phyloP scores from a whole-genome alignment of 345 rosid genomes.

The Eucalyptus cloeziana region DNA sequence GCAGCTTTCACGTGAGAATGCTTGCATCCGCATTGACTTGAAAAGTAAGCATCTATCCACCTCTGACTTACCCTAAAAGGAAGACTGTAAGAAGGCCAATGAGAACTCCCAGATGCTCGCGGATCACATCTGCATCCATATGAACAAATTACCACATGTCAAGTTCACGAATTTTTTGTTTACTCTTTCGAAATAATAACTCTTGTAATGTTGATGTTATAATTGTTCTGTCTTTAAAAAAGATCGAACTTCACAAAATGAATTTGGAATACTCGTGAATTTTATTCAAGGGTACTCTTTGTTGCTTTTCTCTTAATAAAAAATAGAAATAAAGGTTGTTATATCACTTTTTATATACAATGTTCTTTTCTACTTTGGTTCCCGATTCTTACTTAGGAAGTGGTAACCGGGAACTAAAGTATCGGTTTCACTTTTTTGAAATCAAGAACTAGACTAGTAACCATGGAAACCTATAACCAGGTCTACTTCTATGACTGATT shows the following conservation, averaged over 20 bases:
- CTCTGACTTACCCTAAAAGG: not conserved
- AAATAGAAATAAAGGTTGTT: not conserved
- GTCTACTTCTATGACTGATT: no score
- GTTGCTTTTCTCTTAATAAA: not conserved
- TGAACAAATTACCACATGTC: not conserved
- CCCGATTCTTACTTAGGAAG: not conserved
- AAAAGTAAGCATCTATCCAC: not conserved
- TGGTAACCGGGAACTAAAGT: accelerated
- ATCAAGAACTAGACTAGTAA: not conserved
- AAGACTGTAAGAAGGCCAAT: not conserved
- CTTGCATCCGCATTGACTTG: not conserved
- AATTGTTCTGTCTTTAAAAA: not conserved
- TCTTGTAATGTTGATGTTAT: not conserved
- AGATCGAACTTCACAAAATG: not conserved
- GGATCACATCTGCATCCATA: not conserved
- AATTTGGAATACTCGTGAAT: no score
- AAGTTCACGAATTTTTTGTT: not conserved
- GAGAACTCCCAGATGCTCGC: not conserved
- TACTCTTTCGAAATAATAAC: not conserved
- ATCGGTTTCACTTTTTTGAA: not conserved
- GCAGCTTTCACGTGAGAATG: not conserved
- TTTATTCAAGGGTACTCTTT: not conserved
- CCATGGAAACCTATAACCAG: accelerated
- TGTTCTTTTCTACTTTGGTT: no score
- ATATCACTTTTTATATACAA: not conserved